These are phyloP conservation scores for Gossypium thurberi DNA, from an alignment of 345 rosid species.

Conservation along the genomic window DNA sequence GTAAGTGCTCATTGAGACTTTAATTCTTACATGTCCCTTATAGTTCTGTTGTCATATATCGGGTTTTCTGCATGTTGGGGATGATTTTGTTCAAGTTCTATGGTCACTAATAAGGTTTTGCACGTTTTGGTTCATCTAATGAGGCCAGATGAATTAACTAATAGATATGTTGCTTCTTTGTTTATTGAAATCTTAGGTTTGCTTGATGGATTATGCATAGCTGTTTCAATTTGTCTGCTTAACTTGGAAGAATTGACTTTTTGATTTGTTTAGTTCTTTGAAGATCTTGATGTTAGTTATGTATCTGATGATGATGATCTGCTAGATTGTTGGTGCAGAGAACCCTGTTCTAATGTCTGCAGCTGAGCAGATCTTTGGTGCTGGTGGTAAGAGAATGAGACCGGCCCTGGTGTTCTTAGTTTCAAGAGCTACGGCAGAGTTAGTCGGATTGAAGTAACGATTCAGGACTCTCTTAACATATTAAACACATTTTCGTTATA, in stretches of 20 bases:
- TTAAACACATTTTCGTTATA: neutral
- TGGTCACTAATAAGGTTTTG: neutral
- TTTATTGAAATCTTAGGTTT: neutral
- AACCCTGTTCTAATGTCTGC: conserved; percentile 92
- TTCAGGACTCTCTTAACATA: conserved; percentile 9
- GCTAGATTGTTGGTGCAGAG: conserved; percentile 94
- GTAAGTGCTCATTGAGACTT: conserved; percentile 38
- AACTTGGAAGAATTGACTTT: neutral
- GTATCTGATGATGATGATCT: conserved; percentile 30
- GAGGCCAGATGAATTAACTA: neutral
- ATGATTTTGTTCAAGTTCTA: neutral
- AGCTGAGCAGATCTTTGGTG: conserved; percentile 94
- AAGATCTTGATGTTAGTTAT: conserved; percentile 3
- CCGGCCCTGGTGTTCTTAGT: conserved; percentile 93
- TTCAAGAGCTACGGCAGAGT: conserved; percentile 86
- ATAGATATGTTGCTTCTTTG: neutral
- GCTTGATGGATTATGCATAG: neutral
- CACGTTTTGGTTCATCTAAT: neutral
- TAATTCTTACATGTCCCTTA: neutral
- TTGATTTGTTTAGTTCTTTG: neutral
- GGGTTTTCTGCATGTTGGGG: neutral
- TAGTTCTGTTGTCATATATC: neutral
- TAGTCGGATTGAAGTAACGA: conserved; percentile 59
- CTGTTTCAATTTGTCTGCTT: neutral
- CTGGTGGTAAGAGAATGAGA: conserved; percentile 98